These are phyloP conservation scores for Cicer arietinum DNA, from an alignment of 306 rosid genomes.

Conservation along the genomic window DNA sequence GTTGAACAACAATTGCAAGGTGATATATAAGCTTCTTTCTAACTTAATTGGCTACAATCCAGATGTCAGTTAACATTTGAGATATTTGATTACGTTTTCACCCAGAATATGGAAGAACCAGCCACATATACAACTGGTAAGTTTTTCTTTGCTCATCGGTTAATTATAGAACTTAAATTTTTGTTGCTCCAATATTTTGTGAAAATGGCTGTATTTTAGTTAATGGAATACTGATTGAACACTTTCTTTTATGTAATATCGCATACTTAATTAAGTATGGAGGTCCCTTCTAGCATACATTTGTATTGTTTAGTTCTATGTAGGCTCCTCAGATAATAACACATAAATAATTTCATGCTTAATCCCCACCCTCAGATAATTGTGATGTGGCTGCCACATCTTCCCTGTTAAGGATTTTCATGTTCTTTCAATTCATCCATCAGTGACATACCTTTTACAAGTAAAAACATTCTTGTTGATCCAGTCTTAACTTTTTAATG, in stretches of 20 bases:
- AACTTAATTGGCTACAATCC: conserved; percentile 8
- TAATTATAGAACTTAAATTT: not conserved
- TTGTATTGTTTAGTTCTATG: conserved; percentile 11
- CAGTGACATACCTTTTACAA: not conserved
- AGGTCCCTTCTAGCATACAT: conserved; percentile 10
- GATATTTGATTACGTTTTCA: conserved; percentile 44
- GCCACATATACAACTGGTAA: conserved; percentile 93
- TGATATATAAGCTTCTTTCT: conserved; percentile 43
- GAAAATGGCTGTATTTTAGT: conserved; percentile 18
- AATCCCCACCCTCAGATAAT: not conserved
- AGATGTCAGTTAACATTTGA: conserved; percentile 48
- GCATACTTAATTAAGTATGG: not conserved
- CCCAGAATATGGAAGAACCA: conserved; percentile 81
- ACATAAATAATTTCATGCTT: conserved; percentile 26
- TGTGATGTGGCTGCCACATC: not conserved
- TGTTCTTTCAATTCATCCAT: conserved; percentile 11
- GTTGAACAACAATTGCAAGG: conserved; percentile 84
- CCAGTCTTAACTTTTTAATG: not conserved
- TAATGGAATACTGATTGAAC: conserved; percentile 22
- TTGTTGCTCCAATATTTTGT: conserved; percentile 27
- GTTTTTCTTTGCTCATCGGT: conserved; percentile 33
- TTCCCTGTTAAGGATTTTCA: conserved; percentile 3
- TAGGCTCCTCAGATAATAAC: conserved; percentile 9
- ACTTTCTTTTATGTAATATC: conserved; percentile 16
- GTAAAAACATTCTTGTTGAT: not conserved